Evolutionary conservation across 2,329 filamentous ascomycete genomes (phyloP).

Genomic region (Monilinia vaccinii-corymbosi): DNA sequence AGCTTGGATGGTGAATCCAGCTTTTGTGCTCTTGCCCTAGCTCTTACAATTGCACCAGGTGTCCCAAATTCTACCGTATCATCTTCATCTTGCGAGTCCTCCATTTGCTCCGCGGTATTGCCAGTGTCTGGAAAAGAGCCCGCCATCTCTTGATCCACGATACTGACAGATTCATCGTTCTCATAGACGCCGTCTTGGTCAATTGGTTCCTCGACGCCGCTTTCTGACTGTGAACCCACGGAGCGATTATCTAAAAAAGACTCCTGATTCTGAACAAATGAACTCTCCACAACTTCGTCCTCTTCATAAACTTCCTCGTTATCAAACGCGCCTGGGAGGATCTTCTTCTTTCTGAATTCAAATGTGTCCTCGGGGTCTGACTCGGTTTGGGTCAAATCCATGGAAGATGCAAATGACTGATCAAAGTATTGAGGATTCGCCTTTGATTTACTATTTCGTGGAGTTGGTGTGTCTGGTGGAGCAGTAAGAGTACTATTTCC

Average conservation of each 20-base stretch:
- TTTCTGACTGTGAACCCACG: slow-evolving; percentile 64
- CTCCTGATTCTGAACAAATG: slow-evolving; percentile 38
- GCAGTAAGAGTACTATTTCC: slow-evolving; percentile 41
- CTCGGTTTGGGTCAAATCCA: slow-evolving; percentile 29
- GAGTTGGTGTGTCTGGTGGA: slow-evolving; percentile 36
- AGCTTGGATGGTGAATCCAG: slow-evolving; percentile 48
- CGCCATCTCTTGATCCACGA: slow-evolving; percentile 63
- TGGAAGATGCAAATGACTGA: slow-evolving; percentile 31
- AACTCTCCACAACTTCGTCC: slow-evolving; percentile 41
- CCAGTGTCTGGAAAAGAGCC: slow-evolving; percentile 66
- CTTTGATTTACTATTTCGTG: slow-evolving; percentile 24
- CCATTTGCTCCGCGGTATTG: slow-evolving; percentile 66
- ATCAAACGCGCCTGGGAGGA: slow-evolving; percentile 76
- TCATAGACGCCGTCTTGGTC: slow-evolving; percentile 56
- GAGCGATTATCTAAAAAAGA: slow-evolving; percentile 94
- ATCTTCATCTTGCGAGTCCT: slow-evolving; percentile 41
- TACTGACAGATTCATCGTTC: slow-evolving; percentile 70
- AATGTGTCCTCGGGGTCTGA: slow-evolving; percentile 31
- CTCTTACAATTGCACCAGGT: slow-evolving; percentile 53
- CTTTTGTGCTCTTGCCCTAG: slow-evolving; percentile 55
- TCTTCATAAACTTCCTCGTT: slow-evolving; percentile 45
- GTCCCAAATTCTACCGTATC: slow-evolving; percentile 34
- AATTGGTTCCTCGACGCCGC: slow-evolving; percentile 44
- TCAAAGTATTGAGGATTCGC: slow-evolving; percentile 16
- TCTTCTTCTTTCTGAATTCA: slow-evolving; percentile 29